A percentile compares a stretch with the other conserved stretches of the same genome.
Conservation (phyloP, 106 monocot genomes). For the Triglochin maritima region DNA sequence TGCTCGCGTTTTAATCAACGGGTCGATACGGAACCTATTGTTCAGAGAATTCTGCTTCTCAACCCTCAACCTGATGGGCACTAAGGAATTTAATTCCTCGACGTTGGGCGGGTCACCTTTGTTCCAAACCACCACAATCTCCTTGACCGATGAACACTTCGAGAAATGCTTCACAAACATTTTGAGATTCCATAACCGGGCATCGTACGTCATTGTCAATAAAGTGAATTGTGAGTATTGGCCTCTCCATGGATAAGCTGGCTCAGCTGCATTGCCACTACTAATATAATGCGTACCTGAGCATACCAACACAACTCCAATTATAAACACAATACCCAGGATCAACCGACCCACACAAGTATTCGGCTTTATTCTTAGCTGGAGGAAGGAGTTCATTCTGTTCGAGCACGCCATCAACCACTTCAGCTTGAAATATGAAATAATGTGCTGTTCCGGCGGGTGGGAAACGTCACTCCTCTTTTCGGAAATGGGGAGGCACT, state of each 20-base stretch:
- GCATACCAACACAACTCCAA: constrained; percentile 36
- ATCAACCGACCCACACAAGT: constrained; percentile 31
- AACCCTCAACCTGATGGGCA: constrained; percentile 68
- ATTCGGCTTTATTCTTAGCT: constrained; percentile 43
- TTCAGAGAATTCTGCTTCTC: constrained; percentile 71
- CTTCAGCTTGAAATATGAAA: constrained; percentile 24
- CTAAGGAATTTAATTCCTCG: constrained; percentile 40
- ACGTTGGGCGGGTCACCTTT: constrained; percentile 34
- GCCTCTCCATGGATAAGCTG: constrained; percentile 48
- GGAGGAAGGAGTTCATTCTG: constrained; percentile 19
- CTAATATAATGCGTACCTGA: constrained; percentile 43
- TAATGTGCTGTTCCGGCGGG: not conserved
- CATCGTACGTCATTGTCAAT: constrained; percentile 75
- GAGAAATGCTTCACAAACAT: constrained; percentile 84
- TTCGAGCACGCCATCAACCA: constrained; percentile 21
- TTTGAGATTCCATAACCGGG: constrained; percentile 64
- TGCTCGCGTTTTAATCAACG: constrained; percentile 50
- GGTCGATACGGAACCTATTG: constrained; percentile 64
- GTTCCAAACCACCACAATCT: constrained; percentile 88
- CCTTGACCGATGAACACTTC: constrained; percentile 63
- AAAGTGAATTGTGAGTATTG: constrained; percentile 85
- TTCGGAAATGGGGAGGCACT: constrained; percentile 31
- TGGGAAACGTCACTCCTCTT: constrained; percentile 29
- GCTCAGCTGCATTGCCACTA: constrained; percentile 64
- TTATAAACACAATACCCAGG: constrained; percentile 23